Conservation (phyloP, 2,329 filamentous ascomycete species). For the Pseudogymnoascus sp. region DNA sequence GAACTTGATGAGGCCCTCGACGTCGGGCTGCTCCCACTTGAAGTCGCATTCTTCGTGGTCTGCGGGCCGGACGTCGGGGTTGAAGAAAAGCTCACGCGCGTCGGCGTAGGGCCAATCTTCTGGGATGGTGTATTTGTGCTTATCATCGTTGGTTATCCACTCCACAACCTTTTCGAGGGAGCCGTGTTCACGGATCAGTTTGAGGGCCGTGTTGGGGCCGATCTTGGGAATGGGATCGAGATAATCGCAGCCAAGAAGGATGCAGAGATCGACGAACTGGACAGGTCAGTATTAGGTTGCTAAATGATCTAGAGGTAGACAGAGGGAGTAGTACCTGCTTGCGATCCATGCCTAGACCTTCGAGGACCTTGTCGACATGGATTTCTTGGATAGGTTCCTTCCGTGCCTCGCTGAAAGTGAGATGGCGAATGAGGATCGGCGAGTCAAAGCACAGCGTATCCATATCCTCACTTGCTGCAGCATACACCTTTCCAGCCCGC, state of each 20-base stretch:
- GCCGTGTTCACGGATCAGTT: conserved; percentile 87
- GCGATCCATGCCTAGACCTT: conserved; percentile 80
- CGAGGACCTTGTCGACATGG: conserved; percentile 74
- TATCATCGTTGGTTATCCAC: conserved; percentile 64
- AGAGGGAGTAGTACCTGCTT: conserved; percentile 52
- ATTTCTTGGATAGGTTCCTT: conserved; percentile 98
- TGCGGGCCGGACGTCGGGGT: conserved; percentile 78
- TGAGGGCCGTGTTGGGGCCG: conserved; percentile 83
- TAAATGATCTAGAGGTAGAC: neutral
- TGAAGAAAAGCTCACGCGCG: conserved; percentile 82
- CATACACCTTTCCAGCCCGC: conserved; percentile 87
- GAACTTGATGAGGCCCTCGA: conserved; percentile 82
- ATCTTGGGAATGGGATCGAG: conserved; percentile 93
- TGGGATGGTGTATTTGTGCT: conserved; percentile 74
- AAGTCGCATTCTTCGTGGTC: conserved; percentile 87
- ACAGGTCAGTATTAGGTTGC: neutral
- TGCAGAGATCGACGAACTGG: conserved; percentile 95
- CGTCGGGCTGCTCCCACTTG: conserved; percentile 92
- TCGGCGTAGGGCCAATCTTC: conserved; percentile 97
- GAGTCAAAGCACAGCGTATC: conserved; percentile 94
- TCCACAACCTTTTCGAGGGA: conserved; percentile 81
- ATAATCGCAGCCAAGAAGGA: conserved; percentile 95
- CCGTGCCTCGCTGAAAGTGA: conserved; percentile 94
- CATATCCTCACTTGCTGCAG: conserved; percentile 97
- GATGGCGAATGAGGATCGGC: conserved; percentile 80